A percentile compares a stretch with the other conserved stretches of the same genome.
Evolutionary conservation across 495 filamentous ascomycete species (phyloP).

Genomic region (Chlorociboria aeruginascens): DNA sequence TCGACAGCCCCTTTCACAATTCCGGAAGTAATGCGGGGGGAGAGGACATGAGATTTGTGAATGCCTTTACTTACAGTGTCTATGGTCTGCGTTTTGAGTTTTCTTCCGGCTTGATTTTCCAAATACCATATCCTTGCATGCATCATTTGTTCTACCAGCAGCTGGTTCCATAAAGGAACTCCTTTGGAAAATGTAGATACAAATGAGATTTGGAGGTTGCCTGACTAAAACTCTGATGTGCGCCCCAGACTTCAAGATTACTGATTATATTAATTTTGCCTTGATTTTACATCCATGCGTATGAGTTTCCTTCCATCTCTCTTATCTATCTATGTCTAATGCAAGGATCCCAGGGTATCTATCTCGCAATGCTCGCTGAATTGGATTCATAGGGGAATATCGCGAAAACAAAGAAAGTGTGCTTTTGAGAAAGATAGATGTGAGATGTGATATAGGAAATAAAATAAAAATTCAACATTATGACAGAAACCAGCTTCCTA

Average conservation of each 20-base stretch:
- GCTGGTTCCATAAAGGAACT: background rate
- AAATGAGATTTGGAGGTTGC: slow-evolving; percentile 1
- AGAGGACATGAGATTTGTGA: slow-evolving; percentile 8
- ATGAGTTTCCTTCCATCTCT: no score
- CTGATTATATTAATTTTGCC: no score
- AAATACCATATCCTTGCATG: slow-evolving; percentile 11
- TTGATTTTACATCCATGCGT: background rate
- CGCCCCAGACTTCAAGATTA: no score
- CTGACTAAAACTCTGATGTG: slow-evolving; percentile 1
- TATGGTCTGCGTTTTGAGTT: background rate
- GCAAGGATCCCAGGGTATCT: slow-evolving; percentile 7
- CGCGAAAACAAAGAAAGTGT: background rate
- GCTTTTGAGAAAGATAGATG: background rate
- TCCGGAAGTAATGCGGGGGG: slow-evolving; percentile 9
- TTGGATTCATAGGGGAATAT: background rate
- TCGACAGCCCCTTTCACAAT: background rate
- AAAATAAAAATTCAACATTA: slow-evolving; percentile 9
- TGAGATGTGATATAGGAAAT: background rate
- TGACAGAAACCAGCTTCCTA: slow-evolving; percentile 5
- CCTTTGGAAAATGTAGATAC: slow-evolving; percentile 14
- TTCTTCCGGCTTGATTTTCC: slow-evolving; percentile 2
- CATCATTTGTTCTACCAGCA: slow-evolving; percentile 1
- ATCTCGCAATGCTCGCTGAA: slow-evolving; percentile 3
- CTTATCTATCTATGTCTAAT: background rate
- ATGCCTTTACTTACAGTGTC: background rate